phyloP scores from a whole-genome alignment of 2,329 filamentous ascomycete genomes.

The Bipolaris bicolor region DNA sequence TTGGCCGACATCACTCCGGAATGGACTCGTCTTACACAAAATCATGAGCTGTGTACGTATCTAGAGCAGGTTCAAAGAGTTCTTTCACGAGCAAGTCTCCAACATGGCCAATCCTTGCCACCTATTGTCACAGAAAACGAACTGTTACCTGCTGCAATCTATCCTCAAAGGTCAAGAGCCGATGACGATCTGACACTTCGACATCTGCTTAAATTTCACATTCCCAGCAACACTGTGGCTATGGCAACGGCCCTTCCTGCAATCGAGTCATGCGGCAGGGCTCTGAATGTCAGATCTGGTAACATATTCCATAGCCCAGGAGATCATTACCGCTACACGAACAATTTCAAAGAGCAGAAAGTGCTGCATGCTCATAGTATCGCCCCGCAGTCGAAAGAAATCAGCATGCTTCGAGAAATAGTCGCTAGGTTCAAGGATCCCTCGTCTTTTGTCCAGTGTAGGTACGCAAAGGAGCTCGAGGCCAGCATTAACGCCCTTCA shows the following conservation, averaged over 20 bases:
- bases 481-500: conserved; percentile 45
- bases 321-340: not conserved
- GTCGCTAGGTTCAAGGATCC: conserved; percentile 29
- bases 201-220: not conserved
- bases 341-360: not conserved
- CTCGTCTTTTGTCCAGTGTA: conserved; percentile 41
- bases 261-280: not conserved
- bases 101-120: not conserved
- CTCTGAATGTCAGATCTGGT: not conserved
- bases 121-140: not conserved
- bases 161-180: conserved; percentile 5
- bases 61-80: conserved; percentile 53
- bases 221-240: not conserved
- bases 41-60: conserved; percentile 55
- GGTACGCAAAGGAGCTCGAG: conserved; percentile 49
- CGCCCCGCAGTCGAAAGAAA: not conserved
- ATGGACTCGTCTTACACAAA: conserved; percentile 59
- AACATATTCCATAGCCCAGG: not conserved
- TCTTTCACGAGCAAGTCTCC: conserved; percentile 7
- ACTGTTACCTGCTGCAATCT: not conserved
- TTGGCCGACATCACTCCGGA: conserved; percentile 51
- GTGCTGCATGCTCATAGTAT: not conserved
- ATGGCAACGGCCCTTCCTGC: no score
- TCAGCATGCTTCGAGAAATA: conserved; percentile 21
- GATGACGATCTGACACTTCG: conserved; percentile 9